These are phyloP conservation scores for Zelonia costaricensis DNA, from an alignment of 208 protist genomes.

Conservation along the genomic window DNA sequence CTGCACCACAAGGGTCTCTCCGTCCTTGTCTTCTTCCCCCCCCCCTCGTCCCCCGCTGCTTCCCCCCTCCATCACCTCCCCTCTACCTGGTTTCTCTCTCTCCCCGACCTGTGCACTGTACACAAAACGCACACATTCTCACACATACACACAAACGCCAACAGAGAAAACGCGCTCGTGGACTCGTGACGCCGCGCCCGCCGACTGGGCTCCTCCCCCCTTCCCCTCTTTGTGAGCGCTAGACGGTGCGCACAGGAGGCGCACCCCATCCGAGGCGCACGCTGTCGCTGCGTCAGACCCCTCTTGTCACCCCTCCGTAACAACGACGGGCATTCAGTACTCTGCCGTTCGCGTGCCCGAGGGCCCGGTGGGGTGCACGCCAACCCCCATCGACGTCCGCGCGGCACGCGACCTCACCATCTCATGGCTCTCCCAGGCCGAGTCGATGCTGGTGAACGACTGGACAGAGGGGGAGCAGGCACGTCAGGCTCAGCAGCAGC, in stretches of 20 bases:
- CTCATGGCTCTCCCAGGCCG: constrained; percentile 29
- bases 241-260: no score
- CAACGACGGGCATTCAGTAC: constrained; percentile 33
- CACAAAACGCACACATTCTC: background rate
- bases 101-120: no score
- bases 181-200: no score
- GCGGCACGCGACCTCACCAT: constrained; percentile 31
- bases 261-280: no score
- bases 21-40: no score
- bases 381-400: constrained; percentile 30
- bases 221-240: no score
- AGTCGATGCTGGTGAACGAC: constrained; percentile 26
- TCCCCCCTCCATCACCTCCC: no score
- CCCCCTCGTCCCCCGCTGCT: no score
- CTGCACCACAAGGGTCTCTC: no score
- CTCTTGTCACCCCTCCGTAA: background rate
- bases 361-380: constrained; percentile 23
- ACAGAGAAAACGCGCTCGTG: no score
- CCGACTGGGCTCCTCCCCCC: no score
- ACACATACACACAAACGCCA: background rate
- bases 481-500: constrained; percentile 1
- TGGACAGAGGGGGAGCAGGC: constrained; percentile 13
- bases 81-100: background rate
- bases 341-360: constrained; percentile 33
- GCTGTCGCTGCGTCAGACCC: no score